These are phyloP conservation scores for Cladorrhinum sp. DNA, from an alignment of 2,329 filamentous ascomycete genomes.

Conservation along the genomic window DNA sequence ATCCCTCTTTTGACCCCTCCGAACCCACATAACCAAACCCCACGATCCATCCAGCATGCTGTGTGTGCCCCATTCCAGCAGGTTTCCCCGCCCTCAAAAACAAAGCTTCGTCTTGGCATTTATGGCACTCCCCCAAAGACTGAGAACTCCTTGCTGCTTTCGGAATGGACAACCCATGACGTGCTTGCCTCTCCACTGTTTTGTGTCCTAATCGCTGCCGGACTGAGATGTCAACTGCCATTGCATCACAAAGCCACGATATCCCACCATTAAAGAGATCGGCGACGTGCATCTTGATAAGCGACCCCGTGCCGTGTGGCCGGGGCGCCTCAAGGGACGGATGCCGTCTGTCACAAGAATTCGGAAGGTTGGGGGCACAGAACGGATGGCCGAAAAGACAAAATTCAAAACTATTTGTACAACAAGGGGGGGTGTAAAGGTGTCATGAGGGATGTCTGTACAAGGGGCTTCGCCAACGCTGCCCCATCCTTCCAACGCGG, in stretches of 20 bases:
- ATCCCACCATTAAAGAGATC: conserved; percentile 23
- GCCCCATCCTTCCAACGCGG: conserved; percentile 3
- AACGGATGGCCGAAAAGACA: neutral
- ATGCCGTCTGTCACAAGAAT: neutral
- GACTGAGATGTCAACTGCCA: neutral
- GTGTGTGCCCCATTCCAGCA: neutral
- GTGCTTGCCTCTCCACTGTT: conserved; percentile 16
- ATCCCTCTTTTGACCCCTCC: neutral
- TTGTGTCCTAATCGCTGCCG: neutral
- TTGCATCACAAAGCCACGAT: conserved; percentile 23
- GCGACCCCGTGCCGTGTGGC: neutral
- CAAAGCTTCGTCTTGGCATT: conserved; percentile 10
- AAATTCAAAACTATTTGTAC: neutral
- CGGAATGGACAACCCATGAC: conserved; percentile 12
- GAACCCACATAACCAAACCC: neutral
- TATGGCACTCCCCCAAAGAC: neutral
- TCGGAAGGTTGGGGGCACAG: neutral
- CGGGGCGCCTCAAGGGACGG: neutral
- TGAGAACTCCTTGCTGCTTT: conserved; percentile 9
- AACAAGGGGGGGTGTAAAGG: neutral
- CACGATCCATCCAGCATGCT: neutral
- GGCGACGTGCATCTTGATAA: neutral
- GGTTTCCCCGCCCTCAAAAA: neutral
- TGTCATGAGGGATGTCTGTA: neutral
- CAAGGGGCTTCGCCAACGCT: neutral